Evolutionary conservation across 371 early-diverging fungal species (phyloP), one percentile per base, ranked within the genome.

Genomic region (Catenaria anguillulae): DNA sequence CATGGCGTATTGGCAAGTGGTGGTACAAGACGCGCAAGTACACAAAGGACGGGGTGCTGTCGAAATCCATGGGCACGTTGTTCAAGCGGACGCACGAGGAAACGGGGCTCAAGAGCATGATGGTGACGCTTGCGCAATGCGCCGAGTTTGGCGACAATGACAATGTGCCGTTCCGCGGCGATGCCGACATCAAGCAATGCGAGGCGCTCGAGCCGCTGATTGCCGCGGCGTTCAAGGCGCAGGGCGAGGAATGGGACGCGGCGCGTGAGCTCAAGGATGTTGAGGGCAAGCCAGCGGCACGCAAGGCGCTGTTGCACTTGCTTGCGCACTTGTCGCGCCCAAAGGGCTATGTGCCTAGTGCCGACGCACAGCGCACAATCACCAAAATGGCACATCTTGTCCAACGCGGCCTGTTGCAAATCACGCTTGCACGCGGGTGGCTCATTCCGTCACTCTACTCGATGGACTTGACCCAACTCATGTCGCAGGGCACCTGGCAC

Each of bases 21-120:
- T 97, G 97, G 97, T 87, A 87, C 75, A 82, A 78, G 60, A 87
- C 91, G 26, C 85, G 86, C 70, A 74, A 84, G 66, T 83, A 83
- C 65, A 92, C 92, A 64, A 89, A 89, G 69, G 92, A 92, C 70
- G 81, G 79, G 65, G 87, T 97, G 61, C 75, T 88, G 62, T 86
- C 90, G 65, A 76, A 71, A 42, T 88, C 96, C 23, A 97, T 96
- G 96, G 86, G 81, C 36, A 66, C 75, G 4, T 93, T 87, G 75
- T 94, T 92, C 67, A 85, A 87, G 68, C 88, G 90, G 55, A 71
- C 93, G 62, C 87, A 87, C 64, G 93, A 93, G 62, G 79, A 76
- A 43, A 79, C 78, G 31, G 77, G 74, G 26, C 65, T 71, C 55
- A 61, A 66, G 71, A 74, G 81, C 43, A 61, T 85, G 50, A 68